Evolutionary conservation across 495 filamentous ascomycete genomes (phyloP).

Genomic region (Parathielavia appendiculata): DNA sequence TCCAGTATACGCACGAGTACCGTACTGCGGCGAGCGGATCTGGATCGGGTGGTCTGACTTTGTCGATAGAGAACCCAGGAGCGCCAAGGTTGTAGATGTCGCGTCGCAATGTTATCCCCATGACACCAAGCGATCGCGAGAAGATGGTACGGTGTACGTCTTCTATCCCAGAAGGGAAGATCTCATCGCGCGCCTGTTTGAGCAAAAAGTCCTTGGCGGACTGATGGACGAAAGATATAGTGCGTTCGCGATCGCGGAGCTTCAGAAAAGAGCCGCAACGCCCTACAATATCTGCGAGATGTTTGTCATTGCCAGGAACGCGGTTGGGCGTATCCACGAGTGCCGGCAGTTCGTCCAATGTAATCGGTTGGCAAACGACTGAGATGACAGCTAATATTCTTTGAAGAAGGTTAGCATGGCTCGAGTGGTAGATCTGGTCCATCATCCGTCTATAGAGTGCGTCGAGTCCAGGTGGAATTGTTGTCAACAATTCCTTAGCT

Average conservation of each 20-base stretch:
- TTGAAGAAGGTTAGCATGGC: neutral
- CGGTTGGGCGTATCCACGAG: neutral
- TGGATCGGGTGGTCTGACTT: constrained; percentile 1
- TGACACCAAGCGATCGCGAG: constrained; percentile 1
- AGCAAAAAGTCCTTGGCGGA: constrained; percentile 33
- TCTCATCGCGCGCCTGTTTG: neutral
- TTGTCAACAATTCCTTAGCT: constrained; percentile 6
- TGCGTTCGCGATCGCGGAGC: neutral
- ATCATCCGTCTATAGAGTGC: constrained; percentile 17
- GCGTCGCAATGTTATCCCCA: neutral
- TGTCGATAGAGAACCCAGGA: constrained; percentile 7
- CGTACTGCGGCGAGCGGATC: constrained; percentile 13
- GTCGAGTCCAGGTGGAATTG: constrained; percentile 21
- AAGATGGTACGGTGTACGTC: constrained; percentile 6
- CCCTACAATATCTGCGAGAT: constrained; percentile 12
- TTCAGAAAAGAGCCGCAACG: constrained; percentile 31
- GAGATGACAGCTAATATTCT: neutral
- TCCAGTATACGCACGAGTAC: constrained; percentile 11
- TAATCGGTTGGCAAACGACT: neutral
- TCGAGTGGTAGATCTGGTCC: neutral
- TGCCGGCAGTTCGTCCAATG: neutral
- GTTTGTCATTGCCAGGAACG: neutral
- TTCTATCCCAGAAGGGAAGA: constrained; percentile 4
- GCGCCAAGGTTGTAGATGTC: constrained; percentile 6
- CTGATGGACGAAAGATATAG: constrained; percentile 13